A percentile compares a stretch with the other conserved stretches of the same genome.
Evolutionary conservation across 371 early-diverging fungal genomes (phyloP).

Genomic region (Mortierella sp.): DNA sequence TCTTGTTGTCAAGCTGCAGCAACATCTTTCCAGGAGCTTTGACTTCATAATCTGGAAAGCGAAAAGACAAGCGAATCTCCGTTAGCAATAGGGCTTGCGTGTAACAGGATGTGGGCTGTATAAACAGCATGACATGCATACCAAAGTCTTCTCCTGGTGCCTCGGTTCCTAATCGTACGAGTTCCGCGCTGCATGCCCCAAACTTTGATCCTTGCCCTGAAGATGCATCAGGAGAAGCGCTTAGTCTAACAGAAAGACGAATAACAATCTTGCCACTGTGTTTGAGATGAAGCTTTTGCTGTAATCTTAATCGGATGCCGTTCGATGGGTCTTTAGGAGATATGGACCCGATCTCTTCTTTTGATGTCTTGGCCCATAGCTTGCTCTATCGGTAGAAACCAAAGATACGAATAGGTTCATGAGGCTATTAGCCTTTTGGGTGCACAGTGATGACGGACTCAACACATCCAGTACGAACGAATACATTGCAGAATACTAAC

Average conservation of each 20-base stretch:
- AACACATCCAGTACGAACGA: too few species aligned
- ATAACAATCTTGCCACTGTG: constrained; percentile 5
- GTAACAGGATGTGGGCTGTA: too few species aligned
- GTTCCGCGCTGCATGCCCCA: neutral
- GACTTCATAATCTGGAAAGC: too few species aligned
- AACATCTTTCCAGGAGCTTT: too few species aligned
- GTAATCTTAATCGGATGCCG: constrained; percentile 8
- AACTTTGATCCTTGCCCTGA: constrained; percentile 1
- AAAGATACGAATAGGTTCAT: too few species aligned
- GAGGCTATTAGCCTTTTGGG: too few species aligned
- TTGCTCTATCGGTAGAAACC: constrained; percentile 6
- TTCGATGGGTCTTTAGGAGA: constrained; percentile 7
- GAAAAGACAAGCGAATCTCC: too few species aligned
- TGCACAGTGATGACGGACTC: neutral
- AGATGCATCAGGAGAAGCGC: neutral
- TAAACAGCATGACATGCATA: too few species aligned
- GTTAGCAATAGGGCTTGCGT: too few species aligned
- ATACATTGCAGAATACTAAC: neutral
- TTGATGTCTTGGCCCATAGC: constrained; percentile 20
- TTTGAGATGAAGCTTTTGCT: constrained; percentile 18
- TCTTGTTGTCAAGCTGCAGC: too few species aligned
- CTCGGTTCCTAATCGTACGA: too few species aligned
- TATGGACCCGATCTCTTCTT: constrained; percentile 12
- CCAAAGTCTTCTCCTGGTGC: too few species aligned
- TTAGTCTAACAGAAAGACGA: constrained; percentile 7